A percentile compares a stretch with the other conserved stretches of the same genome.
Conservation (phyloP, 2,329 filamentous ascomycete species). For the Trichoderma brevicompactum region DNA sequence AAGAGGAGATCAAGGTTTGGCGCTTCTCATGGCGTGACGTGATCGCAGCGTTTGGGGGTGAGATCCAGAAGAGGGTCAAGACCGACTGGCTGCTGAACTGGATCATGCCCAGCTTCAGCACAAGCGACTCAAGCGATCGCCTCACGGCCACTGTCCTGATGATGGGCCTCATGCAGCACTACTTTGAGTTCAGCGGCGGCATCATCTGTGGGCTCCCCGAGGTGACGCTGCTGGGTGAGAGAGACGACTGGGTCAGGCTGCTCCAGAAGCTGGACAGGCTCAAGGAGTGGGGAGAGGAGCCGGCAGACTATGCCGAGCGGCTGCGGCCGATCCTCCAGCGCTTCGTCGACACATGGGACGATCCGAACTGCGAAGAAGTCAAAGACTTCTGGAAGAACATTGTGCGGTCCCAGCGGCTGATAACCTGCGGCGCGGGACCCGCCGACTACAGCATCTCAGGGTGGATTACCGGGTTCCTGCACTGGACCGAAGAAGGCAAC, state of each 20-base stretch:
- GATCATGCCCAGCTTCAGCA: slow-evolving; percentile 50
- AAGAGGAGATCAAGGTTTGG: slow-evolving; percentile 46
- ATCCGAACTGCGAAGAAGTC: slow-evolving; percentile 40
- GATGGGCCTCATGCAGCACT: slow-evolving; percentile 51
- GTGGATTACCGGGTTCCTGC: slow-evolving; percentile 55
- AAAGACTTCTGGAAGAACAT: slow-evolving; percentile 51
- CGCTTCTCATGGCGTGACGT: slow-evolving; percentile 37
- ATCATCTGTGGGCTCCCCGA: slow-evolving; percentile 50
- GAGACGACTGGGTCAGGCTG: slow-evolving; percentile 48
- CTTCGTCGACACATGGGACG: slow-evolving; percentile 52
- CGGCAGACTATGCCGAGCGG: slow-evolving; percentile 44
- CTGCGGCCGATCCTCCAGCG: slow-evolving; percentile 50
- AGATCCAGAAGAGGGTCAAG: slow-evolving; percentile 47
- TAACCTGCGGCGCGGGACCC: slow-evolving; percentile 38
- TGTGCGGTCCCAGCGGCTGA: slow-evolving; percentile 43
- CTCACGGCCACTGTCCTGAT: slow-evolving; percentile 49
- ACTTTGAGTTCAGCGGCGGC: slow-evolving; percentile 44
- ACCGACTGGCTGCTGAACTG: slow-evolving; percentile 48
- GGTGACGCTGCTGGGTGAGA: slow-evolving; percentile 47
- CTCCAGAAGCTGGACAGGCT: slow-evolving; percentile 49
- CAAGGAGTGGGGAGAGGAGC: slow-evolving; percentile 49
- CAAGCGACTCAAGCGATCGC: slow-evolving; percentile 45
- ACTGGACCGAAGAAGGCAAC: slow-evolving; percentile 47
- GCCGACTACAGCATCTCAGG: slow-evolving; percentile 48
- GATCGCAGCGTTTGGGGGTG: slow-evolving; percentile 42